Evolutionary conservation across 2,329 filamentous ascomycete genomes (phyloP).

Genomic region (Cryphonectria radicalis): DNA sequence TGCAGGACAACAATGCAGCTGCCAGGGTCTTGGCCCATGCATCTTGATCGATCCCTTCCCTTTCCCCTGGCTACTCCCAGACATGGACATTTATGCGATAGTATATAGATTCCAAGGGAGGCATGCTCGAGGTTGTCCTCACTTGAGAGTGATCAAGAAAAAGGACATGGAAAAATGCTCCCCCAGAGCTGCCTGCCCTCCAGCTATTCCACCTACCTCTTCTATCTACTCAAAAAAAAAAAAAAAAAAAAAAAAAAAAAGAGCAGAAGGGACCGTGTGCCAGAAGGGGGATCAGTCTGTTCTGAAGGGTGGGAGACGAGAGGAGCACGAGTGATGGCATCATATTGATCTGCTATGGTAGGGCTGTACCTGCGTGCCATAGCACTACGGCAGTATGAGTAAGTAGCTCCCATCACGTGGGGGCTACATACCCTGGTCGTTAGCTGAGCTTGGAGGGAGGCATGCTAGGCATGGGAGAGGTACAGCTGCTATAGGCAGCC

Average conservation of each 20-base stretch:
- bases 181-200: background rate
- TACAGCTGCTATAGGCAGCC: background rate
- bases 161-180: background rate
- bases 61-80: background rate
- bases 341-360: background rate
- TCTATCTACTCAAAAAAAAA: background rate
- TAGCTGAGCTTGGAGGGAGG: slow-evolving; percentile 2
- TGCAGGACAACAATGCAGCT: slow-evolving; percentile 1
- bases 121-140: background rate
- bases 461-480: too few species aligned
- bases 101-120: background rate
- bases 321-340: background rate
- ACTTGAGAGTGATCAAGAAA: background rate
- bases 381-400: background rate
- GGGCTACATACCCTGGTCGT: background rate
- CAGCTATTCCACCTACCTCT: background rate
- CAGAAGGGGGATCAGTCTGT: background rate
- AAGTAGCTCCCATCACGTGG: slow-evolving; percentile 1
- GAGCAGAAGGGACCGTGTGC: background rate
- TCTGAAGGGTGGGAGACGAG: background rate
- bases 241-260: background rate
- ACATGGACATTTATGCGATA: background rate
- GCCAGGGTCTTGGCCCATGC: slow-evolving; percentile 1
- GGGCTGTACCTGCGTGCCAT: background rate
- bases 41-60: background rate